A percentile compares a stretch with the other conserved stretches of the same genome.
Evolutionary conservation across 1,284 basidiomycete species (phyloP).

Genomic region (Papiliotrema laurentii): DNA sequence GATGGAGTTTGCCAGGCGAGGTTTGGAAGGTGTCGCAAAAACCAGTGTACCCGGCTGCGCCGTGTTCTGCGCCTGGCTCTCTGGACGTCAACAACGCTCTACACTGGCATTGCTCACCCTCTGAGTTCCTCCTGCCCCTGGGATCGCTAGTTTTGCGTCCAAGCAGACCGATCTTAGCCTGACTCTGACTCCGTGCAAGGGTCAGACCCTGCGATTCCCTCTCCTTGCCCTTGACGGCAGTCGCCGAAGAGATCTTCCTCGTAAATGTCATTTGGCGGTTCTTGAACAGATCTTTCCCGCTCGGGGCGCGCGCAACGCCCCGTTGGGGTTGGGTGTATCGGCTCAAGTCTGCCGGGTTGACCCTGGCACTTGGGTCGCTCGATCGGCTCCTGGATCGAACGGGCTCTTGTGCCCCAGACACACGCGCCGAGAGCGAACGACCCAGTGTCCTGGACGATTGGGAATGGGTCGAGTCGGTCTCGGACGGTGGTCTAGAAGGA

Average conservation of each 20-base stretch:
- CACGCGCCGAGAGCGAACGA: background rate
- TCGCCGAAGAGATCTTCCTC: constrained; percentile 17
- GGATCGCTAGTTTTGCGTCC: constrained; percentile 28
- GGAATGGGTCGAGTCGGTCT: too few species aligned
- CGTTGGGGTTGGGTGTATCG: constrained; percentile 9
- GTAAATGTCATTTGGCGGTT: constrained; percentile 30
- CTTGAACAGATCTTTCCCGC: constrained; percentile 39
- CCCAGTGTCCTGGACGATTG: too few species aligned
- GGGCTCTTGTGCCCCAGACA: background rate
- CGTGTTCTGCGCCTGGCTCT: background rate
- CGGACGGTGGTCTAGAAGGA: background rate
- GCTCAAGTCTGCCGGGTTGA: background rate
- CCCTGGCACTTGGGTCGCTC: constrained; percentile 10
- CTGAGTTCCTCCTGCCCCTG: constrained; percentile 7
- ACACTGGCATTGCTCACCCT: background rate
- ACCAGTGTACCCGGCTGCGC: constrained; percentile 28
- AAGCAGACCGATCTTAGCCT: constrained; percentile 15
- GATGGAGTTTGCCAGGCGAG: constrained; percentile 11
- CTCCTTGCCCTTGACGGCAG: constrained; percentile 8
- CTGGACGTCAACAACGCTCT: too few species aligned
- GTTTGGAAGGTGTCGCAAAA: constrained; percentile 40
- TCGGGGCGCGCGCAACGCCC: constrained; percentile 25
- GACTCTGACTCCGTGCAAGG: constrained; percentile 2
- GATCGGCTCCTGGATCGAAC: constrained; percentile 23
- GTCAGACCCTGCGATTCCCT: constrained; percentile 5